Evolutionary conservation across 371 early-diverging fungal species (phyloP), one percentile per base, ranked within the genome.

Genomic region (Zancudomyces culisetae): DNA sequence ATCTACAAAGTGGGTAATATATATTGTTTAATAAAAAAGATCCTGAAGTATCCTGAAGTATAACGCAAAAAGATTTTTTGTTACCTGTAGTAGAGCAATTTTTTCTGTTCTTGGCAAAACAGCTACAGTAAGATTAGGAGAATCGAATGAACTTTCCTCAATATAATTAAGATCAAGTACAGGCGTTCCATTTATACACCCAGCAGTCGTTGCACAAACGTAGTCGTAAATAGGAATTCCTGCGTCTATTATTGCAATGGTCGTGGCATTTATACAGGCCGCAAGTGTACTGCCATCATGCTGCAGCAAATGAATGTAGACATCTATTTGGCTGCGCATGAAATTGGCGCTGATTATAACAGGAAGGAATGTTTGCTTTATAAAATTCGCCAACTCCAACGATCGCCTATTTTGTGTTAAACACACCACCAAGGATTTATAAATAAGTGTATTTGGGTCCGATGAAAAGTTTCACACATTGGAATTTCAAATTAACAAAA

Each of bases 181-280:
- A 13, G 91, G 79, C 27, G 75, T 71, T 23, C 82, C 81, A 40
- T 87, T 86, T 21, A 84, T 78, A 56, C 74, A 82, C 12, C 94
- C 93, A 12, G 85, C 92, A n/a, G 91, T 85, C 56, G 85, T 85
- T n/a, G 95, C 92, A 51, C 79, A 79, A 2, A 94, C 88, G 68
- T 87, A 92, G 55, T 96, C 97, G 10, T 67, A 59, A 91, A 96
- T 89, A n/a, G 95, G 83, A 27, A 96, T 81, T 41, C 97, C 96
- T 3, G 97, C 97, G 60, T 96, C 90, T n/a, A 95, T 80, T 54
- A 96, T 61, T 0, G 97, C 97, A 73, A 96, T 62, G 4, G 90
- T 87, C 0, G 90, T 77, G 2, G 91, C 97, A 66, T 96, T 94
- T 51, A 94, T 86, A 52, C 87, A 88, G 4, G 83, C 69, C 57